Conservation (phyloP, 305 asterid species). For the Lippia alba region DNA sequence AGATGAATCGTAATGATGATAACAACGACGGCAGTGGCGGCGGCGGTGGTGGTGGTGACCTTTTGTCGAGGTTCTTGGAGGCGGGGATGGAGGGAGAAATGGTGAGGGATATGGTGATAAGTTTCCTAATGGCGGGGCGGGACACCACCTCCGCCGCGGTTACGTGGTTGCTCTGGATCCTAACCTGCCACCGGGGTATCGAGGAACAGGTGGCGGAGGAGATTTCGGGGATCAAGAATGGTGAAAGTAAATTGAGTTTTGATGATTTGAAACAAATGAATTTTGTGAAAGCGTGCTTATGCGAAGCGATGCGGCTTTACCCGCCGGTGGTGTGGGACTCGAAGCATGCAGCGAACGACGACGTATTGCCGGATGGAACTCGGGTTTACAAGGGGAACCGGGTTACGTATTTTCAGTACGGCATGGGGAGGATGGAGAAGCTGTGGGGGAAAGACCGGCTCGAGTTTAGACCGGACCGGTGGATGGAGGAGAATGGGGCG, state of each 20-base stretch:
- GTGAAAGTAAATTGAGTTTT: conserved; percentile 16
- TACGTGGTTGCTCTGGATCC: conserved; percentile 75
- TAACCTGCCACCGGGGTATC: conserved; percentile 39
- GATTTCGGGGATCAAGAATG: conserved; percentile 18
- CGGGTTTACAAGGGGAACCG: conserved; percentile 50
- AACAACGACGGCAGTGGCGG: background rate
- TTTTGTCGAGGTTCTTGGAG: conserved; percentile 53
- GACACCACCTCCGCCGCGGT: conserved; percentile 76
- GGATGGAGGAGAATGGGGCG: conserved; percentile 48
- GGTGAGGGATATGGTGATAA: conserved; percentile 67
- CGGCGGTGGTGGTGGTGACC: conserved; percentile 37
- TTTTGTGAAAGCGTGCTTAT: conserved; percentile 53
- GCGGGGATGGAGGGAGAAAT: conserved; percentile 47
- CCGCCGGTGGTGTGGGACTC: conserved; percentile 87
- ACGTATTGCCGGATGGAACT: conserved; percentile 67
- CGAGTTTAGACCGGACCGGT: conserved; percentile 66
- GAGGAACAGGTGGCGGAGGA: conserved; percentile 47
- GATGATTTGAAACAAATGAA: conserved; percentile 53
- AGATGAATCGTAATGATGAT: background rate
- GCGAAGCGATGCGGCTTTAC: conserved; percentile 73
- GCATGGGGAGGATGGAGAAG: conserved; percentile 74
- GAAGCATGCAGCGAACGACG: conserved; percentile 63
- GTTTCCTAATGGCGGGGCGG: conserved; percentile 67
- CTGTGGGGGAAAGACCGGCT: conserved; percentile 71
- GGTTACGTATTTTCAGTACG: conserved; percentile 70